Base-by-base conservation (phyloP, 164 flowering plant species). In the Litsea cubeba region DNA sequence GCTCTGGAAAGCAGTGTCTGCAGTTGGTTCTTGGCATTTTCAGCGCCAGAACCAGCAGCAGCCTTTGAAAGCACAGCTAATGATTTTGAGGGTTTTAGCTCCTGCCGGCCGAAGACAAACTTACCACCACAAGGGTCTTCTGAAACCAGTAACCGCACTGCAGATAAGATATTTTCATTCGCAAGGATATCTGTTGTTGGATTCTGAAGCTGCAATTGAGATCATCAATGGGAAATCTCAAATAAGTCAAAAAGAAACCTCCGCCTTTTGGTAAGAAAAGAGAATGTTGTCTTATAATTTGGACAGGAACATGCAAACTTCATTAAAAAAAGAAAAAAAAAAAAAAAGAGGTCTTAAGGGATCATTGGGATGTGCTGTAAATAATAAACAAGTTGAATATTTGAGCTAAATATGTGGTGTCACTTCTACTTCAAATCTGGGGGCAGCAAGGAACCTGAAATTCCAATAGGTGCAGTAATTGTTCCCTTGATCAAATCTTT, bases 1-100 rank as follows among this genome's bases (percentile, higher is more conserved):
- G 94, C 91, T 74, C 97, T 84, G 4, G 88, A 79, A 26, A 95
- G 83, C 76, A 91, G 62, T 46, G 93, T 95, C 74, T 95, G 97
- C 50, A 95, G 86, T 82, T 93, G 91, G 71, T 86, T 84, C 81
- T 95, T 95, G 12, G 94, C 76, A 82, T 95, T 89, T 74, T 89
- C 93, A 75, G 90, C 97, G 14, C 91, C 97, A 40, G 87, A 82
- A 32, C 85, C 91, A 76, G 79, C 83, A 64, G 81, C 84, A 12
- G 76, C 81, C 62, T 81, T 86, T 28, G 86, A 79, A 78, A 76
- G 32, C 71, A 78, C 62, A 64, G 82, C 50, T 40, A 80, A 50
- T 26, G 71, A 49, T 50, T 76, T 85, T 22, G 84, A 50, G 35
- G 84, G 83, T 67, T 75, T 81, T 51, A 76, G 60, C 18, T 81